Percentiles rank a stretch among this genome's conserved stretches.
These are phyloP conservation scores for Babesia sp. DNA, from an alignment of 169 alveolate genomes.

Conservation along the genomic window DNA sequence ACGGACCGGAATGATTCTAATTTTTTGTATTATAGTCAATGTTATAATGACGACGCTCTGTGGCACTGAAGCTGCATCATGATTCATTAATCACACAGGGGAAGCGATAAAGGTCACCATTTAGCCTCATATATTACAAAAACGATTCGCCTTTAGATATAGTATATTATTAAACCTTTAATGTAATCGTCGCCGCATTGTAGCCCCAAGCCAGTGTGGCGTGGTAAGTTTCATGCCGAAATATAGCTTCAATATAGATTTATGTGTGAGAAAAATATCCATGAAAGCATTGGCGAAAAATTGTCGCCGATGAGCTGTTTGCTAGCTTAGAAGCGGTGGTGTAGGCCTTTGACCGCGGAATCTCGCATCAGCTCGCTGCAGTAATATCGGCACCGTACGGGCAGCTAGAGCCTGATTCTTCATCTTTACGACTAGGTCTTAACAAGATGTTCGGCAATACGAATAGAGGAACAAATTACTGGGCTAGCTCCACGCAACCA, in stretches of 20 bases:
- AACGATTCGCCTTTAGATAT: too few species aligned
- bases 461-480: slow-evolving; percentile 33
- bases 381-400: neutral
- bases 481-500: slow-evolving; percentile 45
- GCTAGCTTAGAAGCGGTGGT: neutral
- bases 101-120: too few species aligned
- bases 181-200: neutral
- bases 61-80: too few species aligned
- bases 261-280: neutral
- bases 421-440: neutral
- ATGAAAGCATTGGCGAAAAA: slow-evolving; percentile 2
- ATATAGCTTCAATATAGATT: neutral
- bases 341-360: neutral
- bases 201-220: neutral
- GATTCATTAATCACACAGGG: too few species aligned
- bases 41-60: too few species aligned
- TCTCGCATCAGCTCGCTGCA: neutral
- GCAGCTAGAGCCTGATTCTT: neutral
- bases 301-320: neutral
- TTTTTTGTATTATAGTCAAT: too few species aligned
- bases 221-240: neutral
- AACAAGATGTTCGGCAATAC: slow-evolving; percentile 50
- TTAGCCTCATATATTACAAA: too few species aligned
- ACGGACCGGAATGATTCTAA: too few species aligned
- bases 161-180: too few species aligned